Conservation (phyloP, 306 rosid species). For the Lablab purpureus region DNA sequence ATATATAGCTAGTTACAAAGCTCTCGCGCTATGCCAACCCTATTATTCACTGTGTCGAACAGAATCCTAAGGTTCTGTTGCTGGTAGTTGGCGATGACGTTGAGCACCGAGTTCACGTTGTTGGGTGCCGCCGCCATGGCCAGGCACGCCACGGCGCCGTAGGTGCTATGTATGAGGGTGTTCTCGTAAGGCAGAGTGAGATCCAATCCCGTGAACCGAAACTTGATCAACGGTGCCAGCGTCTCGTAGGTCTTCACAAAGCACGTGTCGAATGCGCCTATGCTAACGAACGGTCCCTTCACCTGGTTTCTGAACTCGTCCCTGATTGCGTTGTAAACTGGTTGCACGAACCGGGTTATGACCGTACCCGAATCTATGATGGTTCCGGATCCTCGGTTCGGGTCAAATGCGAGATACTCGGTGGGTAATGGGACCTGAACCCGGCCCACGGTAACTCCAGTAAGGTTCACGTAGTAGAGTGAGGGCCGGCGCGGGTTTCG, state of each 20-base stretch:
- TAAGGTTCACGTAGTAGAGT: slow-evolving; percentile 79
- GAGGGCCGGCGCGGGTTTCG: slow-evolving; percentile 72
- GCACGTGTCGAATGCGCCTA: slow-evolving; percentile 83
- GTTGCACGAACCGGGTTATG: slow-evolving; percentile 66
- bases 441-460: slow-evolving; percentile 67
- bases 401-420: slow-evolving; percentile 59
- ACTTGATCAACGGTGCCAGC: slow-evolving; percentile 55
- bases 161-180: slow-evolving; percentile 68
- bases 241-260: slow-evolving; percentile 52
- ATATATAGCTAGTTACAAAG: slow-evolving; percentile 64
- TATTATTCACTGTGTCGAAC: slow-evolving; percentile 79
- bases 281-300: slow-evolving; percentile 53
- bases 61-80: slow-evolving; percentile 88
- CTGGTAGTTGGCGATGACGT: slow-evolving; percentile 90
- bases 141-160: slow-evolving; percentile 71
- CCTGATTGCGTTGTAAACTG: slow-evolving; percentile 67
- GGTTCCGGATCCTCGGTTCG: slow-evolving; percentile 70
- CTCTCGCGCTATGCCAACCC: slow-evolving; percentile 89
- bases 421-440: slow-evolving; percentile 49
- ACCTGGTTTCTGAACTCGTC: slow-evolving; percentile 80
- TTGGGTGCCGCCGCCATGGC: slow-evolving; percentile 80
- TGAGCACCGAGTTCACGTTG: slow-evolving; percentile 76
- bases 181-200: slow-evolving; percentile 72
- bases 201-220: slow-evolving; percentile 63
- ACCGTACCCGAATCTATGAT: slow-evolving; percentile 80